Percentiles rank a stretch among this genome's conserved stretches.
These are phyloP conservation scores for Amanita polypyramis DNA, from an alignment of 768 basidiomycete species.

Conservation along the genomic window DNA sequence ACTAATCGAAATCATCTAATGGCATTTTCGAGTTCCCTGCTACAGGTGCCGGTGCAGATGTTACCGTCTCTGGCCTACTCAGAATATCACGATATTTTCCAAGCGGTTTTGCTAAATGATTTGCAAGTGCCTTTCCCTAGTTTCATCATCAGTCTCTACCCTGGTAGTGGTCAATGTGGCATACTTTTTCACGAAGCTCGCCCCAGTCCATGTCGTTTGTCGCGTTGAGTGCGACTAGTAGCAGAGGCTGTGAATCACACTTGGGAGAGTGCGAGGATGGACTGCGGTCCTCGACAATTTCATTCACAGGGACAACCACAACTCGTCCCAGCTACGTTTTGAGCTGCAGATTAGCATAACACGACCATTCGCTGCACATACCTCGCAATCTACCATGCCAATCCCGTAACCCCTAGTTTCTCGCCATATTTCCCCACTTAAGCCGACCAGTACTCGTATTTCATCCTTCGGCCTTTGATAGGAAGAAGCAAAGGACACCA, in stretches of 20 bases:
- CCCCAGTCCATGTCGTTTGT: conserved; percentile 56
- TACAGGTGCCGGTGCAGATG: conserved; percentile 13
- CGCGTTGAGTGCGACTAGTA: conserved; percentile 64
- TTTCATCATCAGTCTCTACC: not conserved
- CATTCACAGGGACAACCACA: conserved; percentile 54
- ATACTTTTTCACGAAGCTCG: conserved; percentile 50
- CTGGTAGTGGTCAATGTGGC: conserved; percentile 11
- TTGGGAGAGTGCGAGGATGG: not conserved
- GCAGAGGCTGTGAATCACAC: conserved; percentile 34
- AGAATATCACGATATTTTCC: conserved; percentile 30
- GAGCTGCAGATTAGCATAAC: not conserved
- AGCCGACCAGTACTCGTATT: conserved; percentile 59
- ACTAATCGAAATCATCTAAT: not conserved
- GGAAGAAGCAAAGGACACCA: conserved; percentile 54
- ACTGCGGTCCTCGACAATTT: conserved; percentile 12
- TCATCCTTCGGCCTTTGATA: conserved; percentile 58
- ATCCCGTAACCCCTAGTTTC: conserved; percentile 56
- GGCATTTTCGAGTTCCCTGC: not conserved
- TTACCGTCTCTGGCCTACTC: conserved; percentile 17
- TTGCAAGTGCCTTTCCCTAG: conserved; percentile 21
- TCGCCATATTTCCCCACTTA: conserved; percentile 70
- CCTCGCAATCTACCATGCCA: conserved; percentile 76
- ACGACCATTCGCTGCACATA: conserved; percentile 18
- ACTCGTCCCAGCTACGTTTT: conserved; percentile 55
- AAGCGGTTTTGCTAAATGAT: conserved; percentile 34